phyloP scores from a whole-genome alignment of 257 asterid genomes.

The Nicotiana otophora region DNA sequence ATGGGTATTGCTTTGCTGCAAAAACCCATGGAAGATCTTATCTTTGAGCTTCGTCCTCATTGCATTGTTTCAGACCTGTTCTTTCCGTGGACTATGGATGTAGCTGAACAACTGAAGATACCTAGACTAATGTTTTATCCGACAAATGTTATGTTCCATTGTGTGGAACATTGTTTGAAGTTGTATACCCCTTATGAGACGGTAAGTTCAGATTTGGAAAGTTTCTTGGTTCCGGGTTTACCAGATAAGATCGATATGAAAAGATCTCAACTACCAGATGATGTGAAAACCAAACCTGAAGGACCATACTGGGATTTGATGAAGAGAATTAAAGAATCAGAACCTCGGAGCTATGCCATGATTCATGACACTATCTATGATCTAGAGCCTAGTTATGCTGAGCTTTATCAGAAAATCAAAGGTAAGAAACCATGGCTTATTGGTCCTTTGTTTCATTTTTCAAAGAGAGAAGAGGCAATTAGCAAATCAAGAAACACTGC shows the following conservation, averaged over 20 bases:
- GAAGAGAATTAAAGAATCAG: constrained; percentile 12
- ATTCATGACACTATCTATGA: constrained; percentile 17
- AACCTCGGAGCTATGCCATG: constrained; percentile 16
- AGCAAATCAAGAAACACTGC: neutral
- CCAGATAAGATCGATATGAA: constrained; percentile 21
- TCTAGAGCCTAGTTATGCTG: constrained; percentile 25
- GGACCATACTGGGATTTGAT: neutral
- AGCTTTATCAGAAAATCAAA: constrained; percentile 7
- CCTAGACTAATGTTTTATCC: constrained; percentile 24
- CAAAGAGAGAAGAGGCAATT: neutral
- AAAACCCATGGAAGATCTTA: constrained; percentile 9
- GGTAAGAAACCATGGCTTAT: constrained; percentile 15
- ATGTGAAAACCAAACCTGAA: neutral
- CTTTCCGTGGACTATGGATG: constrained; percentile 29
- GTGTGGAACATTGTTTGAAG: constrained; percentile 14
- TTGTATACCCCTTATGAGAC: constrained; percentile 15
- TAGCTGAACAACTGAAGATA: constrained; percentile 21
- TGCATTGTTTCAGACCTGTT: constrained; percentile 27
- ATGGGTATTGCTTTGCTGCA: constrained; percentile 16
- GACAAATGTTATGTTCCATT: constrained; percentile 11
- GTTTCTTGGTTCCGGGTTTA: constrained; percentile 22
- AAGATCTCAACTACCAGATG: constrained; percentile 17
- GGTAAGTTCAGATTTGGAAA: constrained; percentile 22
- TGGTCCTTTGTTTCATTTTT: constrained; percentile 28
- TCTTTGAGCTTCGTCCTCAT: constrained; percentile 8